phyloP scores from a whole-genome alignment of 345 rosid species.

The Camelina hispida region DNA sequence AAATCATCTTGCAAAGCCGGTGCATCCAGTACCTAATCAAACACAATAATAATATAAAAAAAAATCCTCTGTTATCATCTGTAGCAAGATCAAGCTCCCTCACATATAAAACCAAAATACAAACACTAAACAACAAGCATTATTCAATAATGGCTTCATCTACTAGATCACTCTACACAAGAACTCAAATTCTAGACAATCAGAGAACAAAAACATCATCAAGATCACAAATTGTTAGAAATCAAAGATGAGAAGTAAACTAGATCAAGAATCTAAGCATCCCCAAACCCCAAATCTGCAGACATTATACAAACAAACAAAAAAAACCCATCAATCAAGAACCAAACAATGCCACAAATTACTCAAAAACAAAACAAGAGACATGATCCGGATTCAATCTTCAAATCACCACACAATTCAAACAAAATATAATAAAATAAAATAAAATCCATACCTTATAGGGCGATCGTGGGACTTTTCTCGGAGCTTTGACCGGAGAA shows the following conservation, averaged over 20 bases:
- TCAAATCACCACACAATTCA: background rate
- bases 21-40: slow-evolving; percentile 85
- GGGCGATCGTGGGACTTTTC: slow-evolving; percentile 93
- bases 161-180: slow-evolving; percentile 22
- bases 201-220: slow-evolving; percentile 16
- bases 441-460: slow-evolving; percentile 69
- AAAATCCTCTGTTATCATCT: slow-evolving; percentile 27
- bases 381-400: slow-evolving; percentile 29
- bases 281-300: slow-evolving; percentile 19
- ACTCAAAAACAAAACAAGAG: slow-evolving; percentile 1
- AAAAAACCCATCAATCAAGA: background rate
- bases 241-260: background rate
- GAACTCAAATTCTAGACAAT: slow-evolving; percentile 23
- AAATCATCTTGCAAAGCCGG: slow-evolving; percentile 99
- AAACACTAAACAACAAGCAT: background rate
- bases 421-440: too few relatives aligned
- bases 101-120: background rate
- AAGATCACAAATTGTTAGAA: slow-evolving; percentile 24
- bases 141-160: slow-evolving; percentile 1
- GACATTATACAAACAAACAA: slow-evolving; percentile 28
- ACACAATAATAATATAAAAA: too few relatives aligned
- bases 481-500: slow-evolving; percentile 73
- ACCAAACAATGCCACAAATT: slow-evolving; percentile 13
- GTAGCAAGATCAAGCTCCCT: background rate
- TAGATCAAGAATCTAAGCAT: slow-evolving; percentile 9